A percentile compares a stretch with the other conserved stretches of the same genome.
These are phyloP conservation scores for Irpex sp. DNA, from an alignment of 1,284 basidiomycete species.

Conservation along the genomic window DNA sequence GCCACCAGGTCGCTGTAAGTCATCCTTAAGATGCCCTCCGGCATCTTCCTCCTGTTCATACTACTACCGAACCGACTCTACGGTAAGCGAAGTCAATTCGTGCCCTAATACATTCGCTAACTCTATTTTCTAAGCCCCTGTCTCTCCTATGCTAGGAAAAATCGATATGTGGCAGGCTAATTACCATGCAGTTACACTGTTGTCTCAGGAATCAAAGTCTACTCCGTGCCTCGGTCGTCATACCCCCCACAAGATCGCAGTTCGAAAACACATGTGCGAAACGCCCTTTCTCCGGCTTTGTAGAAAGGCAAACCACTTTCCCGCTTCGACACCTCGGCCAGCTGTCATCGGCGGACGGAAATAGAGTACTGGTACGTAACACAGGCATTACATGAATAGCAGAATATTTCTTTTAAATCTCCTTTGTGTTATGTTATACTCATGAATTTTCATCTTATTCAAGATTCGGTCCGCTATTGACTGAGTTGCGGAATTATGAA, in stretches of 20 bases:
- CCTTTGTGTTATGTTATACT: too few species aligned
- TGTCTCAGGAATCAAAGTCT: not conserved
- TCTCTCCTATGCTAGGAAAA: not conserved
- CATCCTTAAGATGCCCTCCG: not conserved
- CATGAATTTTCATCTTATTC: not conserved
- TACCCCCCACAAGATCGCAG: not conserved
- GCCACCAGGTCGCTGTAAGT: not conserved
- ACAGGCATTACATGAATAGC: not conserved
- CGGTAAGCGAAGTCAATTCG: not conserved
- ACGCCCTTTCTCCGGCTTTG: not conserved
- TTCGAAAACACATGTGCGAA: too few species aligned
- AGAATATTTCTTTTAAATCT: not conserved
- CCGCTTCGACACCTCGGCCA: not conserved
- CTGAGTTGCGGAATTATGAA: not conserved
- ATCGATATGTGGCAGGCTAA: not conserved
- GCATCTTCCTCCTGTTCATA: not conserved
- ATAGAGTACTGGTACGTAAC: not conserved
- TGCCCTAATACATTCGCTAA: not conserved
- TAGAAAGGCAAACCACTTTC: not conserved
- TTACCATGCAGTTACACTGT: not conserved
- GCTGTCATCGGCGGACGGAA: not conserved
- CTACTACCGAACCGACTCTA: not conserved
- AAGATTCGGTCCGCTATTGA: not conserved
- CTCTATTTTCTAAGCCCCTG: not conserved
- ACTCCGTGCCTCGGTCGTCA: not conserved